Evolutionary conservation across 805 yeast species (phyloP).

Genomic region (Candida ponderosae): DNA sequence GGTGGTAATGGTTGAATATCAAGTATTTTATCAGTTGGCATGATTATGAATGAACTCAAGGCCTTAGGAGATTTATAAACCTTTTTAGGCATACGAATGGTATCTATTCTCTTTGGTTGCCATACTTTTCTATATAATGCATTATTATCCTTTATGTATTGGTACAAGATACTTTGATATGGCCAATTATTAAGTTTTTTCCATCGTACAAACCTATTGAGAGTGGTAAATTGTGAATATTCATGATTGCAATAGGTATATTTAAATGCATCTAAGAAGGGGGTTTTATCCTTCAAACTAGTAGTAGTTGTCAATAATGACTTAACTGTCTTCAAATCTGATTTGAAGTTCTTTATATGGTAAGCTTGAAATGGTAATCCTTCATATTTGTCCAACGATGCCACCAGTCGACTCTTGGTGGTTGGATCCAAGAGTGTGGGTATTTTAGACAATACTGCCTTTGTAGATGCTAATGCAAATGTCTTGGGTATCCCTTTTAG

Average conservation of each 20-base stretch:
- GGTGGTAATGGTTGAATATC: not conserved
- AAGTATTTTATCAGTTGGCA: not conserved
- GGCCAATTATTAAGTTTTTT: conserved; percentile 12
- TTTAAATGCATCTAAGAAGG: too few species aligned
- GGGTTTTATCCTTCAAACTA: too few species aligned
- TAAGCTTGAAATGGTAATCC: too few species aligned
- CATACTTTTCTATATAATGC: conserved; percentile 5
- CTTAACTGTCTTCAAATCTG: not conserved
- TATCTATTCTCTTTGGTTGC: conserved; percentile 1
- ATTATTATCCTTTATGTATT: conserved; percentile 4
- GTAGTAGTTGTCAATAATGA: not conserved
- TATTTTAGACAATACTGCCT: too few species aligned
- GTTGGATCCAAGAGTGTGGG: too few species aligned
- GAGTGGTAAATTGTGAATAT: too few species aligned
- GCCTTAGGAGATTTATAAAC: not conserved
- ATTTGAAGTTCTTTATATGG: not conserved
- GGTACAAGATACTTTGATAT: conserved; percentile 5
- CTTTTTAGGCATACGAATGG: conserved; percentile 7
- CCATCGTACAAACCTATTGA: not conserved
- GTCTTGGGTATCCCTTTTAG: too few species aligned
- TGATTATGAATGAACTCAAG: conserved; percentile 1
- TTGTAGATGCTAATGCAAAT: too few species aligned
- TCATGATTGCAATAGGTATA: not conserved
- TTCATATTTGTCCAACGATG: too few species aligned
- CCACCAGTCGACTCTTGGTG: too few species aligned